These are phyloP conservation scores for Pseudogymnoascus sp. DNA, from an alignment of 2,329 filamentous ascomycete genomes.

Conservation along the genomic window DNA sequence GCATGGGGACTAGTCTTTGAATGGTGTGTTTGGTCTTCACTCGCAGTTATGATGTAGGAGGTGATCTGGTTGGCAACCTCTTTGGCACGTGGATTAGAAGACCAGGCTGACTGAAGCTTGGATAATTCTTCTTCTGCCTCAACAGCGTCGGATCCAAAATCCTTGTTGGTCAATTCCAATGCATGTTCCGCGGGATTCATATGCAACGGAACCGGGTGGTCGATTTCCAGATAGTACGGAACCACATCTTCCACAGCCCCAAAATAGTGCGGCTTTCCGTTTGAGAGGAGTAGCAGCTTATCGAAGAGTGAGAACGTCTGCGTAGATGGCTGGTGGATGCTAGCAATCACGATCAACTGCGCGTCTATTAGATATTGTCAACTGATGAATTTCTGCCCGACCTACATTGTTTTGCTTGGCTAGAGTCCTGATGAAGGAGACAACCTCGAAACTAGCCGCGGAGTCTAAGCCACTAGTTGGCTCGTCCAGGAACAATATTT, in stretches of 20 bases:
- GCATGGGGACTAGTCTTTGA: background rate
- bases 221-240: slow-evolving; percentile 54
- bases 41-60: slow-evolving; percentile 8
- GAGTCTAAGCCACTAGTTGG: slow-evolving; percentile 48
- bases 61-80: slow-evolving; percentile 26
- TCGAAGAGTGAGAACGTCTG: slow-evolving; percentile 75
- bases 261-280: slow-evolving; percentile 64
- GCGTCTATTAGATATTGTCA: slow-evolving; percentile 19
- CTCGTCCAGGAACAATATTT: slow-evolving; percentile 46
- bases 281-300: slow-evolving; percentile 65
- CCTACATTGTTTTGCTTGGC: slow-evolving; percentile 57
- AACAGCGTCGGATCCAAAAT: slow-evolving; percentile 51
- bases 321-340: slow-evolving; percentile 79
- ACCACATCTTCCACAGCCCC: slow-evolving; percentile 51
- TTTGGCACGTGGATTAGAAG: slow-evolving; percentile 35
- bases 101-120: slow-evolving; percentile 49
- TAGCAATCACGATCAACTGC: slow-evolving; percentile 68
- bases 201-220: slow-evolving; percentile 55
- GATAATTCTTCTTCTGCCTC: slow-evolving; percentile 41
- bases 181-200: slow-evolving; percentile 76
- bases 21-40: background rate
- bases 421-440: slow-evolving; percentile 60
- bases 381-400: slow-evolving; percentile 13
- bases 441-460: slow-evolving; percentile 64
- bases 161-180: slow-evolving; percentile 69